These are phyloP conservation scores for Pisolithus thermaeus DNA, from an alignment of 1,284 basidiomycete species.

Conservation along the genomic window DNA sequence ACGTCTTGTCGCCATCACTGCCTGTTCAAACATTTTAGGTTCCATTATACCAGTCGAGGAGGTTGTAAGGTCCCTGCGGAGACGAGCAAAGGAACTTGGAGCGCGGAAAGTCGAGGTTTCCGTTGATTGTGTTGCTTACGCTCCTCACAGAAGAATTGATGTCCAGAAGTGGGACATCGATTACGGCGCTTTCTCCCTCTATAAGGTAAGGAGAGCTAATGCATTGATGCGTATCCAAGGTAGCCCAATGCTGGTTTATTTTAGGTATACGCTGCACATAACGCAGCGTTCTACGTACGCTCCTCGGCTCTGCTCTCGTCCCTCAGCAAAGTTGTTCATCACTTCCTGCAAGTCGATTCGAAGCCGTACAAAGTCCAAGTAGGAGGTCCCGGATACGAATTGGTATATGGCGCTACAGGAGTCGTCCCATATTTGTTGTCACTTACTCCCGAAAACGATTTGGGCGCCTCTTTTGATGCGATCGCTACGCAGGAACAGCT, in stretches of 20 bases:
- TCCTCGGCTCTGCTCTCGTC: slow-evolving; percentile 39
- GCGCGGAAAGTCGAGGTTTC: slow-evolving; percentile 57
- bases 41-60: slow-evolving; percentile 58
- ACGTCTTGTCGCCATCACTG: slow-evolving; percentile 68
- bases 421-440: slow-evolving; percentile 61
- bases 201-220: slow-evolving; percentile 54
- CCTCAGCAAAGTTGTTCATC: slow-evolving; percentile 57
- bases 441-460: slow-evolving; percentile 42
- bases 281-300: slow-evolving; percentile 61
- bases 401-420: slow-evolving; percentile 54
- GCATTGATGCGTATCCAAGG: not conserved
- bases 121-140: slow-evolving; percentile 76
- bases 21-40: slow-evolving; percentile 74
- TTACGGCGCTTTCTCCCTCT: slow-evolving; percentile 66
- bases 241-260: slow-evolving; percentile 1
- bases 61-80: slow-evolving; percentile 46
- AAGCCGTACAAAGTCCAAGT: slow-evolving; percentile 63
- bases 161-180: slow-evolving; percentile 74
- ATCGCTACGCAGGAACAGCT: slow-evolving; percentile 43
- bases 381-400: slow-evolving; percentile 70
- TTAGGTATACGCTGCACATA: slow-evolving; percentile 73
- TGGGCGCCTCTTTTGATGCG: slow-evolving; percentile 42
- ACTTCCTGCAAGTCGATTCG: slow-evolving; percentile 54
- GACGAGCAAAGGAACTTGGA: slow-evolving; percentile 47
- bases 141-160: slow-evolving; percentile 66